Evolutionary conservation across 2,329 filamentous ascomycete species (phyloP).

Genomic region (Chrysoporthe cubensis): DNA sequence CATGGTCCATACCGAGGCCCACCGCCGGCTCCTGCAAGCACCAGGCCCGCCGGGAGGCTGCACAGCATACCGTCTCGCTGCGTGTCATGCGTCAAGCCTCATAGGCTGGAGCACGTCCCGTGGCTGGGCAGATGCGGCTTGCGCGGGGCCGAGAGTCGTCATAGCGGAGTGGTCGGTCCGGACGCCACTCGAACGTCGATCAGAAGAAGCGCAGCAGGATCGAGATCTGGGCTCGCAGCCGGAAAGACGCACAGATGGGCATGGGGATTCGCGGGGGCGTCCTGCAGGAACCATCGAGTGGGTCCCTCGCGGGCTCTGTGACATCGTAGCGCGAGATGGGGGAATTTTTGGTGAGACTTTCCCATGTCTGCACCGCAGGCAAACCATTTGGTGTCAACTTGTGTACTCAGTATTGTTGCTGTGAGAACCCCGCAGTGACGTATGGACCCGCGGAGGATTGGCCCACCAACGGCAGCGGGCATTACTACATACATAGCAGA

Average conservation of each 20-base stretch:
- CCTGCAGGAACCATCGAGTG: constrained; percentile 1
- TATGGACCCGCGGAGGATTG: too few species aligned
- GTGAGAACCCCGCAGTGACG: too few species aligned
- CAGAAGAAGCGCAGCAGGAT: background rate
- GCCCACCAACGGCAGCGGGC: too few species aligned
- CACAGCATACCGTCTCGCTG: background rate
- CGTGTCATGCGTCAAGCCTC: background rate
- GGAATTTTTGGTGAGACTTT: background rate
- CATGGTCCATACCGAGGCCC: background rate
- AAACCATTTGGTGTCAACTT: background rate
- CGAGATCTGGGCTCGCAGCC: background rate
- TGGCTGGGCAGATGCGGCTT: constrained; percentile 12
- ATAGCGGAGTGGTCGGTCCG: constrained; percentile 12
- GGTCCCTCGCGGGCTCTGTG: background rate
- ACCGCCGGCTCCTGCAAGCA: background rate
- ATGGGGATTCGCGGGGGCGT: background rate
- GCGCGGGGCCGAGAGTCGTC: background rate
- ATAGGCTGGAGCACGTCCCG: background rate
- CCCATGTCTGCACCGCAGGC: background rate
- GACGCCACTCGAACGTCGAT: constrained; percentile 7
- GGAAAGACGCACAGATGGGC: constrained; percentile 1
- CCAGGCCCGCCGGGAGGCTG: background rate
- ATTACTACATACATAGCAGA: too few species aligned
- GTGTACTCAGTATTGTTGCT: too few species aligned
- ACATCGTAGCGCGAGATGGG: background rate